phyloP scores from a whole-genome alignment of 2,329 filamentous ascomycete species.

The Colletotrichum sp. region DNA sequence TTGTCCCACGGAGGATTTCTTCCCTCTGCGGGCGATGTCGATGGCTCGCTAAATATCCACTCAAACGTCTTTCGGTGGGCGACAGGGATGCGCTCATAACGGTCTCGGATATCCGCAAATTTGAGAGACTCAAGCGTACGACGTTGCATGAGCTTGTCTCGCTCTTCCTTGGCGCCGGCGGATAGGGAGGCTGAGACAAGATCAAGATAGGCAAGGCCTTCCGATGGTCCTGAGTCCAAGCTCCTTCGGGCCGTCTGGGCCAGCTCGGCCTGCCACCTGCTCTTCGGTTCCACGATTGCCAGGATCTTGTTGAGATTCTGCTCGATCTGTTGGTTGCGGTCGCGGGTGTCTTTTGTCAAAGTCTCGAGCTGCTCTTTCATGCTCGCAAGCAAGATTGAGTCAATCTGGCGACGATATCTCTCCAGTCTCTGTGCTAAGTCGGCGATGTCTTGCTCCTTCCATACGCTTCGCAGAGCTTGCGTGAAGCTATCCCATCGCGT shows the following conservation, averaged over 20 bases:
- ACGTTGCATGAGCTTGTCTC: background rate
- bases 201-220: background rate
- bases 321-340: background rate
- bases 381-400: background rate
- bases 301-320: background rate
- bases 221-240: background rate
- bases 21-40: background rate
- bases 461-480: background rate
- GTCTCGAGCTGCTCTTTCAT: background rate
- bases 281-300: background rate
- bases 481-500: background rate
- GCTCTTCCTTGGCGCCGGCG: background rate
- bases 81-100: background rate
- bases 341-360: background rate
- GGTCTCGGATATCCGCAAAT: background rate
- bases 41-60: background rate
- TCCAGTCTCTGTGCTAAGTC: background rate
- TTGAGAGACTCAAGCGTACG: background rate
- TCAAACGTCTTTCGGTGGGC: background rate
- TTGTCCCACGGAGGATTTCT: background rate
- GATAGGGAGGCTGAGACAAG: background rate
- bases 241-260: background rate
- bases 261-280: background rate
- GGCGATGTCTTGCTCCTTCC: background rate
- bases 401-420: background rate